phyloP scores from a whole-genome alignment of 2,329 filamentous ascomycete species.

The Aspergillus oerlinghausenensis region DNA sequence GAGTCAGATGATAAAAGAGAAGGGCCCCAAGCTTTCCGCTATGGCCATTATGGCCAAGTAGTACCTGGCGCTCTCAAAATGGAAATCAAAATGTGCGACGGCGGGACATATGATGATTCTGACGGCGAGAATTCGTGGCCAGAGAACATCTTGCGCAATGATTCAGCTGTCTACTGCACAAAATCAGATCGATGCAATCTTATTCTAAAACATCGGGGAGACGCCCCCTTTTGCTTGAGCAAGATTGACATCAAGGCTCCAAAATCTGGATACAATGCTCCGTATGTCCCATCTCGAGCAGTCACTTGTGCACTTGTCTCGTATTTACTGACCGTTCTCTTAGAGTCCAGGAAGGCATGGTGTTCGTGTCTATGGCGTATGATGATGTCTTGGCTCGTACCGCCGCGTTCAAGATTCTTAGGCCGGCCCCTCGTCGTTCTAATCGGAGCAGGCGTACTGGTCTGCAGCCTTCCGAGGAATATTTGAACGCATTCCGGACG shows the following conservation, averaged over 20 bases:
- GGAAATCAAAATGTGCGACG: slow-evolving; percentile 87
- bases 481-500: slow-evolving; percentile 33
- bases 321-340: slow-evolving; percentile 28
- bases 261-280: slow-evolving; percentile 72
- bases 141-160: slow-evolving; percentile 78
- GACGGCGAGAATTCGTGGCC: slow-evolving; percentile 56
- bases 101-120: slow-evolving; percentile 58
- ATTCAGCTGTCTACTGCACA: slow-evolving; percentile 83
- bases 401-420: slow-evolving; percentile 70
- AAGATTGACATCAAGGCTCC: slow-evolving; percentile 87
- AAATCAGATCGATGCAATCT: slow-evolving; percentile 85
- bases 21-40: slow-evolving; percentile 59
- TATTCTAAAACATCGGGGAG: slow-evolving; percentile 73
- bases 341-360: slow-evolving; percentile 84
- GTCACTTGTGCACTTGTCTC: neutral
- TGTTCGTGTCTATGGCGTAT: slow-evolving; percentile 83
- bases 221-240: slow-evolving; percentile 74
- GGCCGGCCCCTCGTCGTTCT: slow-evolving; percentile 37
- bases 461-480: slow-evolving; percentile 37
- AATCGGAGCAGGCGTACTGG: slow-evolving; percentile 26
- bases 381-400: slow-evolving; percentile 71
- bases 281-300: slow-evolving; percentile 56
- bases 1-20: slow-evolving; percentile 56
- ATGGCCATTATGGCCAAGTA: slow-evolving; percentile 83
- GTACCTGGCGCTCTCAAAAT: slow-evolving; percentile 75